Percentiles rank a stretch among this genome's conserved stretches.
These are phyloP conservation scores for Russula ochroleuca DNA, from an alignment of 768 basidiomycete species.

Conservation along the genomic window DNA sequence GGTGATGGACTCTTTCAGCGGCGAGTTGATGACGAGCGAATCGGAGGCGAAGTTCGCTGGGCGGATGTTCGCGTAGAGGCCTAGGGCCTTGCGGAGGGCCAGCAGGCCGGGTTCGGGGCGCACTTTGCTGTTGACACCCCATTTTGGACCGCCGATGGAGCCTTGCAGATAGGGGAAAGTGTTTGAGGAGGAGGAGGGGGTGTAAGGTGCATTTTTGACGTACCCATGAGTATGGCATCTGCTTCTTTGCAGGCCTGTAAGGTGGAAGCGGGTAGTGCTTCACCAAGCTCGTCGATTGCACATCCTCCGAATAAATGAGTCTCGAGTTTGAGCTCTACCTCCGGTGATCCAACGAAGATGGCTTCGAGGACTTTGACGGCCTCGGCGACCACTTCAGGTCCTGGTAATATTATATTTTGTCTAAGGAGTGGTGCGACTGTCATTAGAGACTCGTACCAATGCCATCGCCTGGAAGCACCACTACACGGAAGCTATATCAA, in stretches of 20 bases:
- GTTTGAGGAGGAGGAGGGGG: background rate
- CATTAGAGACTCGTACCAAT: constrained; percentile 57
- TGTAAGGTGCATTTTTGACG: constrained; percentile 22
- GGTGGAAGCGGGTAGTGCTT: constrained; percentile 79
- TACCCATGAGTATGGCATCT: constrained; percentile 95
- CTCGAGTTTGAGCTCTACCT: constrained; percentile 71
- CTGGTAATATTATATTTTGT: constrained; percentile 38
- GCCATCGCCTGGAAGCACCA: constrained; percentile 92
- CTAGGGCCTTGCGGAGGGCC: constrained; percentile 82
- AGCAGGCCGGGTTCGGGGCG: constrained; percentile 93
- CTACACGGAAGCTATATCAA: constrained; percentile 70
- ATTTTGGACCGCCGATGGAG: constrained; percentile 98
- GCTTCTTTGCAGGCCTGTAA: constrained; percentile 86
- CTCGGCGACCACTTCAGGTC: constrained; percentile 86
- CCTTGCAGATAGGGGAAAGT: constrained; percentile 45
- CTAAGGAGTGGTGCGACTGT: background rate
- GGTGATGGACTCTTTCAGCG: constrained; percentile 81
- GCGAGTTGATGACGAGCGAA: constrained; percentile 79
- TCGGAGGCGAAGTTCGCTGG: constrained; percentile 95
- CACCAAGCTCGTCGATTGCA: constrained; percentile 86
- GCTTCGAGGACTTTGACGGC: constrained; percentile 79
- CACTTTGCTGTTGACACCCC: constrained; percentile 85
- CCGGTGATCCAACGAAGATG: constrained; percentile 55
- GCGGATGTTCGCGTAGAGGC: constrained; percentile 96
- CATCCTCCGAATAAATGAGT: constrained; percentile 83